Base-by-base conservation (phyloP, 805 yeast species). In the Saccharomycopsis oosterbeekiorum region DNA sequence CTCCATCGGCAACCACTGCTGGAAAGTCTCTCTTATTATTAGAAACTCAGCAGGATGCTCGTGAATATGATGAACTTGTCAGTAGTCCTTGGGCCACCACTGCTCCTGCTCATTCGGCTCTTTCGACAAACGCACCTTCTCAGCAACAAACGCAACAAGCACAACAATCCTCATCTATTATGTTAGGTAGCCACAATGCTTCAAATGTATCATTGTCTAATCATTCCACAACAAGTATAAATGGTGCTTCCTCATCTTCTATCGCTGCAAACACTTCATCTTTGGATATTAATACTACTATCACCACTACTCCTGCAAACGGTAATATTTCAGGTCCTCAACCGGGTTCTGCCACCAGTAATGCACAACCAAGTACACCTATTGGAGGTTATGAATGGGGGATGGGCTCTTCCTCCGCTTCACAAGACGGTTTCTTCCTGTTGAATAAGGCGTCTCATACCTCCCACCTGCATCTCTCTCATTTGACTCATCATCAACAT, bases 31-130 rank as follows among this genome's bases (percentile, higher is more conserved):
- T 78, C 47, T 69, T 80, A 55, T 63, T 79, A 64, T 71, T 76
- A 78, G 83, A 78, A 55, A 69, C 78, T 14, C 80, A 75, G 55
- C 75, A 77, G 61, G 81, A 78, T 60, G 79, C 75, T n/a, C 70
- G 75, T 56, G 78, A 81, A 56, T 75, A 76, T 64, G 81, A 77
- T 54, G 76, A 75, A 65, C 67, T 80, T 59, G 79, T 78, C 5
- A 75, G 82, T 65, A 80, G 60, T 70, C 66, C 63, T 11, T 64
- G 66, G 66, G 56, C 63, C 24, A 65, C 64, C 54, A 66, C 63
- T 34, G 58, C 63, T 9, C 58, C 67, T 5, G 42, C 26, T 51
- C 36, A 17, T 51, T 21, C 39, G 15, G 58, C 57, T 11, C 29
- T 43, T 26, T 26, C 58, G 5, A 1, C 29, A n/a, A 39, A n/a